A percentile compares a stretch with the other conserved stretches of the same genome.
phyloP scores from a whole-genome alignment of 495 filamentous ascomycete species.

The Penicillium parvum region DNA sequence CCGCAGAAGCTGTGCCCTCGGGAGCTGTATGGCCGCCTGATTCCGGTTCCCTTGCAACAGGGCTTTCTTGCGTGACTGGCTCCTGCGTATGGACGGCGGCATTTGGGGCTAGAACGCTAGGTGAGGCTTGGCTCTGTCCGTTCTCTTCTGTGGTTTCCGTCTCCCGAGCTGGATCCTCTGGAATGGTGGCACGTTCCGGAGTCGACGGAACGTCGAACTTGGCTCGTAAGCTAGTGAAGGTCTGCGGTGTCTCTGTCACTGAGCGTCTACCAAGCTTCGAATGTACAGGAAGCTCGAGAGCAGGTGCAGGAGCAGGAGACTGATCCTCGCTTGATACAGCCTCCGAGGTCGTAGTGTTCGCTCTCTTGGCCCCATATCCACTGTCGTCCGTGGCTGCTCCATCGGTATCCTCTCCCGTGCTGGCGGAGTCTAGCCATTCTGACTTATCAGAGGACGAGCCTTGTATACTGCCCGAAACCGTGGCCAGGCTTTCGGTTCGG shows the following conservation, averaged over 20 bases:
- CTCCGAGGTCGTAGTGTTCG: conserved; percentile 26
- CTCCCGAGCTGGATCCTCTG: neutral
- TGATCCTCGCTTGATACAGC: conserved; percentile 25
- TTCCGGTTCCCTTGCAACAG: too few species aligned
- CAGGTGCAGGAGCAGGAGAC: conserved; percentile 11
- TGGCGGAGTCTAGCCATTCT: conserved; percentile 24
- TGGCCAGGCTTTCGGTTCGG: conserved; percentile 39
- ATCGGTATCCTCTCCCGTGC: conserved; percentile 37
- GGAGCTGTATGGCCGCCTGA: too few species aligned
- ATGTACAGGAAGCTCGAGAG: conserved; percentile 13
- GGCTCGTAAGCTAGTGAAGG: conserved; percentile 41
- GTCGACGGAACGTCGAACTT: conserved; percentile 41
- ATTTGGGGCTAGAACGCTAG: neutral
- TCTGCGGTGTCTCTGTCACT: conserved; percentile 39
- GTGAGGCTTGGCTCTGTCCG: neutral
- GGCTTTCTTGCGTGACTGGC: neutral
- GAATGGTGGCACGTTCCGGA: conserved; percentile 19
- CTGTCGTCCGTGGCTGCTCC: conserved; percentile 39
- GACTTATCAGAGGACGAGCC: conserved; percentile 12
- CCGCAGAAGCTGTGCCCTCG: too few species aligned
- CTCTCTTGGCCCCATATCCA: conserved; percentile 21
- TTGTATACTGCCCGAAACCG: conserved; percentile 5
- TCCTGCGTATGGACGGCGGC: neutral
- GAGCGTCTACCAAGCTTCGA: conserved; percentile 19
- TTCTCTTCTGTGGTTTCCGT: neutral